phyloP scores from a whole-genome alignment of 83 land plant genomes.

The Thuja plicata region DNA sequence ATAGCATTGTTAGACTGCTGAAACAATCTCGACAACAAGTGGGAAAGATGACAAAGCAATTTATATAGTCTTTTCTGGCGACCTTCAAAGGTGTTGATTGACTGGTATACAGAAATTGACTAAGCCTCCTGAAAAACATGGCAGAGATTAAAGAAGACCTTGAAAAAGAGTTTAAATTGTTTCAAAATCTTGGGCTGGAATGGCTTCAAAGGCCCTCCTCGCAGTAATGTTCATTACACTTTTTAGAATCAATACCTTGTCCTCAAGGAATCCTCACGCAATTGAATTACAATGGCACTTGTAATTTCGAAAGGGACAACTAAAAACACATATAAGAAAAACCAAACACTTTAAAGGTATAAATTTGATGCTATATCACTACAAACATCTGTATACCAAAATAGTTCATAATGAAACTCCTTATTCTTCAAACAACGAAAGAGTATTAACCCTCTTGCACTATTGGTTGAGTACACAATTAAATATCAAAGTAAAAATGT shows the following conservation, averaged over 20 bases:
- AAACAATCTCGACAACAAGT: no score
- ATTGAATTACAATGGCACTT: not conserved
- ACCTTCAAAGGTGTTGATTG: no score
- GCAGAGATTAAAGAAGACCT: no score
- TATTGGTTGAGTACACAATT: not conserved
- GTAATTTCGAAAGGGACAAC: not conserved
- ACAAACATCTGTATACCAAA: not conserved
- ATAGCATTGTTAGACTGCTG: no score
- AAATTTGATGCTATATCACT: not conserved
- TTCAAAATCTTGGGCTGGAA: not conserved
- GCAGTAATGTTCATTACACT: not conserved
- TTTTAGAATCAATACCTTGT: not conserved
- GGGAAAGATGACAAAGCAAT: no score
- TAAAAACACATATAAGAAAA: not conserved
- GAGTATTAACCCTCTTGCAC: not conserved
- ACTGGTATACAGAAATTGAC: no score
- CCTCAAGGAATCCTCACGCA: not conserved
- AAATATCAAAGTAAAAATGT: not conserved
- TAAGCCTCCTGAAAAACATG: no score
- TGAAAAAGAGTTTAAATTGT: no score
- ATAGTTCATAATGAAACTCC: not conserved
- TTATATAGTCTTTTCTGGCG: no score
- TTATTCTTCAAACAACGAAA: not conserved
- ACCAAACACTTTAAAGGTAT: not conserved
- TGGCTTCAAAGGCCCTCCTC: not conserved